A percentile compares a stretch with the other conserved stretches of the same genome.
Evolutionary conservation across 345 rosid genomes (phyloP).

Genomic region (Syzygium oleosum): DNA sequence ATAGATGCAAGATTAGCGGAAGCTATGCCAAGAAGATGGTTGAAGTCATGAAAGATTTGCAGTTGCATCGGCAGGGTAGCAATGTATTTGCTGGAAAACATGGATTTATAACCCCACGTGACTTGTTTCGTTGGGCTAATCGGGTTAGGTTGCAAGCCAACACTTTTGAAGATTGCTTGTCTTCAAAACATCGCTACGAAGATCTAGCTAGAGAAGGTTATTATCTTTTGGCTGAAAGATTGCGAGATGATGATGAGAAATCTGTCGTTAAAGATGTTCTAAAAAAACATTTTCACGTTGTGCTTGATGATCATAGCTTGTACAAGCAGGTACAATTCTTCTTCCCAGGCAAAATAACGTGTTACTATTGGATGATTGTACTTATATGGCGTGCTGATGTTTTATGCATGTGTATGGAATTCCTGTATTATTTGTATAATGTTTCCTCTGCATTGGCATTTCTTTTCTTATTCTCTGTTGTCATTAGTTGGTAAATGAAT

Average conservation of each 20-base stretch:
- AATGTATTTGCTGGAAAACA: slow-evolving; percentile 98
- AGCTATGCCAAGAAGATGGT: slow-evolving; percentile 82
- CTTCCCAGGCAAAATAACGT: neutral
- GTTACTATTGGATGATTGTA: neutral
- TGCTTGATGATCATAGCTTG: slow-evolving; percentile 51
- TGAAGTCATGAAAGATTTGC: slow-evolving; percentile 90
- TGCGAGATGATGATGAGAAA: slow-evolving; percentile 81
- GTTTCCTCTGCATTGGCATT: neutral
- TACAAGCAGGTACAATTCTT: slow-evolving; percentile 46
- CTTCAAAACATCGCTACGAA: slow-evolving; percentile 28
- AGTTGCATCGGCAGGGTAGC: slow-evolving; percentile 81
- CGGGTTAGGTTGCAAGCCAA: slow-evolving; percentile 61
- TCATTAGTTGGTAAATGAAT: neutral
- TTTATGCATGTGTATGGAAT: neutral
- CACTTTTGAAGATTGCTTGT: slow-evolving; percentile 9
- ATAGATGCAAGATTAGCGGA: slow-evolving; percentile 59
- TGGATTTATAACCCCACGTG: slow-evolving; percentile 95
- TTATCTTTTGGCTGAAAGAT: slow-evolving; percentile 87
- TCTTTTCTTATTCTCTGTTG: neutral
- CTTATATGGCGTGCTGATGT: neutral
- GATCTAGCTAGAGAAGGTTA: slow-evolving; percentile 89
- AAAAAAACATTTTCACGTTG: slow-evolving; percentile 56
- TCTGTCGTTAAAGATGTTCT: slow-evolving; percentile 67
- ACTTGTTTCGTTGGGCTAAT: slow-evolving; percentile 93
- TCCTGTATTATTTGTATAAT: neutral